Evolutionary conservation across 305 asterid species (phyloP).

Genomic region (Solanum hybrid): DNA sequence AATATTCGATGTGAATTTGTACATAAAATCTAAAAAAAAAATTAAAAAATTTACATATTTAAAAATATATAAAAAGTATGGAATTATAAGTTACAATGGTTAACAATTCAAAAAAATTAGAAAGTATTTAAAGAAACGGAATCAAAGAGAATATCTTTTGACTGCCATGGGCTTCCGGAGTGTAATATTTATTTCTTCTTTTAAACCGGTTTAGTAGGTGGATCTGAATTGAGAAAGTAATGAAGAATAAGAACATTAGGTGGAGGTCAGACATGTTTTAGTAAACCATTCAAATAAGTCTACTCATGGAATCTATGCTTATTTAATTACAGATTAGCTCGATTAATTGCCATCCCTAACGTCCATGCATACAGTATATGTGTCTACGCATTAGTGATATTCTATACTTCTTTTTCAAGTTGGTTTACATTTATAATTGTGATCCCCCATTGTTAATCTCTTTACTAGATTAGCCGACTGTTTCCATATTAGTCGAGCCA

Average conservation of each 20-base stretch:
- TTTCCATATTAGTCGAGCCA: background rate
- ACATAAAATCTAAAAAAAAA: background rate
- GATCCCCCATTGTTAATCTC: background rate
- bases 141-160: background rate
- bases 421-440: background rate
- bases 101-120: background rate
- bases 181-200: background rate
- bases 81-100: background rate
- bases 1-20: background rate
- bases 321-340: background rate
- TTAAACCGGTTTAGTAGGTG: background rate
- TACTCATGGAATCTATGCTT: background rate
- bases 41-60: background rate
- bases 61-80: background rate
- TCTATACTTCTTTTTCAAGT: background rate
- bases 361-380: background rate
- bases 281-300: background rate
- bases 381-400: background rate
- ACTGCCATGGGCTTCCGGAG: background rate
- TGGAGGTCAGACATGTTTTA: background rate
- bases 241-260: background rate
- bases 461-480: background rate
- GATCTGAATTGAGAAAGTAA: background rate
- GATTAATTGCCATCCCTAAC: background rate
- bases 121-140: background rate